Base-by-base conservation (phyloP, 2,329 filamentous ascomycete species). In the Coniochaeta sp. region DNA sequence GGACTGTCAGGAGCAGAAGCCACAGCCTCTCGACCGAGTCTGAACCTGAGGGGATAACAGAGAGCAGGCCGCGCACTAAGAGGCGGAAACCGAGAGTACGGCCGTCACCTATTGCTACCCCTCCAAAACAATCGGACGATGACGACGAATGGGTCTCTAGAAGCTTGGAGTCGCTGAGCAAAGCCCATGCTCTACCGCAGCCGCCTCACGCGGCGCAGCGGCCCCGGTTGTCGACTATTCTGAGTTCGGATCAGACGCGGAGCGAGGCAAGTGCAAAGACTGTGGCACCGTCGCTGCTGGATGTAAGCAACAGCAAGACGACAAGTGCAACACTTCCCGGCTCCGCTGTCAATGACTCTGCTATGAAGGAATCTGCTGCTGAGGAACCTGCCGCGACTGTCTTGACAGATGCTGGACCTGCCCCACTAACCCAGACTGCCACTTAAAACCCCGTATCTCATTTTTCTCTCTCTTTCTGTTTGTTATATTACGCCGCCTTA, bases 141-240 rank as follows among this genome's bases (percentile, higher is more conserved):
- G 70, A 66, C 58, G 66, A 66, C 58, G 62, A 64, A 58, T 65
- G 62, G 54, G 57, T 64, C 60, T 63, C 64, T 17, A 64, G 59
- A 55, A 64, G 61, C 56, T 65, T 64, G 47, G 62, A 67, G 55
- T 60, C 64, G 24, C 40, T 64, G 54, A 69, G 65, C 64, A 71
- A 68, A 69, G 68, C 54, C 3, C 54, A 57, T 33, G 61, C 65
- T 8, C 61, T 67, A 16, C 67, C 67, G 9, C 74, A 40, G 16
- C 38, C 38, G 38, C 38, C 38, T 40, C 38, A 74, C 61, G 74
- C 71, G 38, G 75, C 73, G 0, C 74, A 75, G 62, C 72, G 76
- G 54, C 77, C 78, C 5, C 78, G 75, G 65, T 70, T 81, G 38
- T 74, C 78, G 61, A 81, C 79, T 11, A 81, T 81, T 19, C 62